Percentiles rank a stretch among this genome's conserved stretches.
Evolutionary conservation across 2,329 filamentous ascomycete genomes (phyloP).

Genomic region (Amauroascus niger): DNA sequence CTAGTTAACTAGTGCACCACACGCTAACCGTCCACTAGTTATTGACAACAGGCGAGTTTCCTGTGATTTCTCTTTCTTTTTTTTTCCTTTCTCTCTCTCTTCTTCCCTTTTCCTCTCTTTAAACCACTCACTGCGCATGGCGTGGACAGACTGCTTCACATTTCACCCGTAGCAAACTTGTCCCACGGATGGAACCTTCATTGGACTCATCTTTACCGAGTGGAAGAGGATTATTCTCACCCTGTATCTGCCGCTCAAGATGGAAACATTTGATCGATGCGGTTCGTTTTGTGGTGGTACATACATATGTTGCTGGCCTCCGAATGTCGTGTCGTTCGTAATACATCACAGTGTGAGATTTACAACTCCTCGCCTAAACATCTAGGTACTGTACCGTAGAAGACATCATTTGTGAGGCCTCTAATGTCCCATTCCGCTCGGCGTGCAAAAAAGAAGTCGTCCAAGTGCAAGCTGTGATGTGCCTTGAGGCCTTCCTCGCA

Average conservation of each 20-base stretch:
- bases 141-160: slow-evolving; percentile 32
- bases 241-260: slow-evolving; percentile 86
- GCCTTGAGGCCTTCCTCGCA: no score
- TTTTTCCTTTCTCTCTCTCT: not conserved
- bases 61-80: not conserved
- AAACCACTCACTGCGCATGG: slow-evolving; percentile 36
- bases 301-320: slow-evolving; percentile 48
- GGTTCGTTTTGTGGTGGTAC: slow-evolving; percentile 73
- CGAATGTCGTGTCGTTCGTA: not conserved
- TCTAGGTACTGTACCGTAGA: not conserved
- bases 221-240: slow-evolving; percentile 55
- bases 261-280: slow-evolving; percentile 60
- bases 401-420: no score
- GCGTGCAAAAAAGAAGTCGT: no score
- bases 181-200: slow-evolving; percentile 41
- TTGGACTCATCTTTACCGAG: slow-evolving; percentile 47
- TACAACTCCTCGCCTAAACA: not conserved
- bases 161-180: slow-evolving; percentile 23
- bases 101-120: slow-evolving; percentile 5
- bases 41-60: not conserved
- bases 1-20: not conserved
- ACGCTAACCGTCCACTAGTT: not conserved
- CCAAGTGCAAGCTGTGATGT: no score
- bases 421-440: no score
- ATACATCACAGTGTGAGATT: not conserved